phyloP scores from a whole-genome alignment of 768 basidiomycete species.

The Lactifluus piperatus region DNA sequence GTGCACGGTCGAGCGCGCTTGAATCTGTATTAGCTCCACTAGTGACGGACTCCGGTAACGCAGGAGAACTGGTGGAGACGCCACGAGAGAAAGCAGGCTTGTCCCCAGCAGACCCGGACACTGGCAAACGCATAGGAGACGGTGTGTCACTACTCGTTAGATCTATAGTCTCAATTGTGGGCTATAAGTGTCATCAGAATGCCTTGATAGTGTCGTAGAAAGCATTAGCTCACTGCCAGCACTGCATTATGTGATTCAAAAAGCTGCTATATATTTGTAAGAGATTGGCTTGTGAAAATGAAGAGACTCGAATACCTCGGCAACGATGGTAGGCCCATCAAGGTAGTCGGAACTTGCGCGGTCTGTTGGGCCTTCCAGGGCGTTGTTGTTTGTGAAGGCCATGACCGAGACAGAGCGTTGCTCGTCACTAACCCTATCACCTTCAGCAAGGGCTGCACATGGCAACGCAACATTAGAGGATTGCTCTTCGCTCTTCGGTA shows the following conservation, averaged over 20 bases:
- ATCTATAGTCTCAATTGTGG: constrained; percentile 3
- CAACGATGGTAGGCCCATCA: constrained; percentile 2
- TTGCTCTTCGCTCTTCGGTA: background rate
- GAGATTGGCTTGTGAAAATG: background rate
- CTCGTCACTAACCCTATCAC: background rate
- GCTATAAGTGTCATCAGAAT: background rate
- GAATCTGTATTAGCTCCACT: background rate
- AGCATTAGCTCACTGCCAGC: background rate
- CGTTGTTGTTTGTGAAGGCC: background rate
- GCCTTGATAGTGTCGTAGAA: background rate
- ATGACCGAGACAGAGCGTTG: background rate
- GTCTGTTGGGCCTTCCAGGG: background rate
- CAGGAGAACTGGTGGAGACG: background rate
- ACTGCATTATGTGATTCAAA: background rate
- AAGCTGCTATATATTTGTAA: background rate
- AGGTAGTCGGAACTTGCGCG: background rate
- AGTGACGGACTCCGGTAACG: background rate
- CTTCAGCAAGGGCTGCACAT: background rate
- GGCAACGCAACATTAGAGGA: background rate
- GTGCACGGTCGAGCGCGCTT: background rate
- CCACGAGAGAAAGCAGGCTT: background rate
- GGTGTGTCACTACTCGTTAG: constrained; percentile 2
- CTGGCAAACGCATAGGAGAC: background rate
- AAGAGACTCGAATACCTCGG: background rate
- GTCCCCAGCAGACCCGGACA: background rate